These are phyloP conservation scores for Saccharomyces pastorianus DNA, from an alignment of 1,139 yeast genomes.

Conservation along the genomic window DNA sequence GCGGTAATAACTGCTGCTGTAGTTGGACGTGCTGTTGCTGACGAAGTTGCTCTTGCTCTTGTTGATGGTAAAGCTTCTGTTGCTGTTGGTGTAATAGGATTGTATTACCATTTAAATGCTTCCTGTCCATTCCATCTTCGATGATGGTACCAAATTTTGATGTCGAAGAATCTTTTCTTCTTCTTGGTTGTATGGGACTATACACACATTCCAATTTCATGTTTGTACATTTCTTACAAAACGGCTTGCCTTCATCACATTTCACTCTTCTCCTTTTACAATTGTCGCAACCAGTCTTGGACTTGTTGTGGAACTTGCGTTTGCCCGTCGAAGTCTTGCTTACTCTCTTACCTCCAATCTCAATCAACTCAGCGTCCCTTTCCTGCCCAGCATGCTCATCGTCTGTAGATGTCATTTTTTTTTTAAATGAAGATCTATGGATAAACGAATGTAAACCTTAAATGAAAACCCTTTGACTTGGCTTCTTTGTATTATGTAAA, in stretches of 20 bases:
- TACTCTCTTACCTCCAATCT: constrained; percentile 32
- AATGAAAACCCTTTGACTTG: not conserved
- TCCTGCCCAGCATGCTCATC: constrained; percentile 5
- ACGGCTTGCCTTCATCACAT: constrained; percentile 82
- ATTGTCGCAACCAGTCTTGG: constrained; percentile 79
- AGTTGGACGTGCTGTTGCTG: constrained; percentile 10
- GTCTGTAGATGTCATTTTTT: constrained; percentile 2
- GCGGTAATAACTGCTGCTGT: constrained; percentile 6
- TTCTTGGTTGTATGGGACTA: constrained; percentile 25
- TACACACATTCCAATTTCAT: constrained; percentile 73
- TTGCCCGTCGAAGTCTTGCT: constrained; percentile 39
- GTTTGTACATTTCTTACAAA: constrained; percentile 68
- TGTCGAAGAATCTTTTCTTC: constrained; percentile 4
- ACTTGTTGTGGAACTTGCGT: constrained; percentile 76
- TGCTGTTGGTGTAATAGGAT: constrained; percentile 2
- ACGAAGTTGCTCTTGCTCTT: constrained; percentile 3
- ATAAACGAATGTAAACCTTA: not conserved
- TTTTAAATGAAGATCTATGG: not conserved
- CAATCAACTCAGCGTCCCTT: constrained; percentile 25
- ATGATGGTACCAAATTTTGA: not conserved
- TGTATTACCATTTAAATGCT: not conserved
- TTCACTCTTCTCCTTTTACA: constrained; percentile 85
- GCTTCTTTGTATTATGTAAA: not conserved
- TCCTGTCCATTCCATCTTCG: not conserved
- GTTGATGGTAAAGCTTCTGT: not conserved